Conservation (phyloP, 2,329 filamentous ascomycete genomes). For the Penicillium sp. region DNA sequence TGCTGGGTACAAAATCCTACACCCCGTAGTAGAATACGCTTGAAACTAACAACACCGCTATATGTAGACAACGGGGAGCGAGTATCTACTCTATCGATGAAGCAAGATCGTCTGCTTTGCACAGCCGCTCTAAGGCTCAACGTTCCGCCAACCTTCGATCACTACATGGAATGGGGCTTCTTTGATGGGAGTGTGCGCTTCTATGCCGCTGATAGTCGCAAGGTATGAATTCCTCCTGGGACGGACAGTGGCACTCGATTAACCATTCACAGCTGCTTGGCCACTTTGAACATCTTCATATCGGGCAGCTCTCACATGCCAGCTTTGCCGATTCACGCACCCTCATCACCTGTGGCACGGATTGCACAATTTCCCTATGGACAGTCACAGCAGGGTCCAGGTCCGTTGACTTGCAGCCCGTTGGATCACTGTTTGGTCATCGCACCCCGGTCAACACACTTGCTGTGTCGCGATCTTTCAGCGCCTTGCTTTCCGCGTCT, state of each 20-base stretch:
- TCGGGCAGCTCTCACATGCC: constrained; percentile 78
- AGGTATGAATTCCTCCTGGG: constrained; percentile 42
- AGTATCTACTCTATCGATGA: constrained; percentile 71
- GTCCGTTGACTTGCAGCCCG: constrained; percentile 70
- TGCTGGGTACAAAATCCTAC: constrained; percentile 53
- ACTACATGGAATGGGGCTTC: constrained; percentile 94
- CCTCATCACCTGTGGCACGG: constrained; percentile 83
- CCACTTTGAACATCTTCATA: constrained; percentile 88
- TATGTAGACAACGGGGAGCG: constrained; percentile 62
- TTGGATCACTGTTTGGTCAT: constrained; percentile 83
- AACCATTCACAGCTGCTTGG: constrained; percentile 56
- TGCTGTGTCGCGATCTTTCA: constrained; percentile 81
- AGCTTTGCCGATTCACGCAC: constrained; percentile 85
- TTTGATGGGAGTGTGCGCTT: constrained; percentile 90
- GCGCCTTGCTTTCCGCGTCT: constrained; percentile 77
- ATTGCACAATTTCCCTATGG: constrained; percentile 86
- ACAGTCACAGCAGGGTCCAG: constrained; percentile 62
- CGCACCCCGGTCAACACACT: constrained; percentile 75
- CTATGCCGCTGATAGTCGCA: constrained; percentile 76
- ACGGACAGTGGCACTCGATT: not conserved
- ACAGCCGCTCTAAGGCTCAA: constrained; percentile 80
- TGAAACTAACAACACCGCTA: constrained; percentile 10
- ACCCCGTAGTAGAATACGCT: no score
- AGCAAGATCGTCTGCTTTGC: constrained; percentile 76
- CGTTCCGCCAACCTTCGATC: constrained; percentile 78